Percentiles rank a stretch among this genome's conserved stretches.
These are phyloP conservation scores for Mortierella hygrophila DNA, from an alignment of 192 early-diverging fungal genomes.

Conservation along the genomic window DNA sequence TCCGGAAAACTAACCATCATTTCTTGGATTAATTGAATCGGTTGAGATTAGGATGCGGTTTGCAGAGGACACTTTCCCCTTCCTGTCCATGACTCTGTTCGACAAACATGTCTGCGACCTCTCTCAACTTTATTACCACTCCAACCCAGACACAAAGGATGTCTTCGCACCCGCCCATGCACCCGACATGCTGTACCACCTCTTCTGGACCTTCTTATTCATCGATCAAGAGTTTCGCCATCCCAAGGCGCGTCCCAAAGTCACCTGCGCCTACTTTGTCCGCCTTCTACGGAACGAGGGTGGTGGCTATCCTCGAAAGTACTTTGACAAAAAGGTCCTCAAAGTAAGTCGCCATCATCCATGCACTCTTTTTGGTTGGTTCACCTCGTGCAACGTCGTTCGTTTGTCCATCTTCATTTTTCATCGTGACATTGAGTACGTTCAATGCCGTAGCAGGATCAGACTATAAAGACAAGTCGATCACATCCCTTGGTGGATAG, in stretches of 20 bases:
- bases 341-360: conserved; percentile 23
- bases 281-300: conserved; percentile 38
- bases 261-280: conserved; percentile 51
- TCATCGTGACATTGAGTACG: too few species aligned
- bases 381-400: too few species aligned
- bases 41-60: conserved; percentile 51
- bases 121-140: conserved; percentile 44
- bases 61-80: conserved; percentile 32
- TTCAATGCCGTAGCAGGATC: neutral
- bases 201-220: conserved; percentile 54
- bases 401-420: neutral
- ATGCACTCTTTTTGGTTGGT: neutral
- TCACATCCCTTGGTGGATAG: neutral
- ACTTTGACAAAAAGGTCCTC: conserved; percentile 47
- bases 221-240: conserved; percentile 56
- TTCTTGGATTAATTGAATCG: conserved; percentile 26
- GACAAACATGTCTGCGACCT: conserved; percentile 49
- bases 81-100: conserved; percentile 41
- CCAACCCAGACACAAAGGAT: conserved; percentile 48
- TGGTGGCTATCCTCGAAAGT: conserved; percentile 36
- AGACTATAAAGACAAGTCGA: neutral
- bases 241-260: conserved; percentile 33
- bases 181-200: conserved; percentile 30
- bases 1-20: neutral
- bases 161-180: conserved; percentile 35